Conservation (phyloP, 495 filamentous ascomycete genomes). For the Hyaloscypha bicolor region DNA sequence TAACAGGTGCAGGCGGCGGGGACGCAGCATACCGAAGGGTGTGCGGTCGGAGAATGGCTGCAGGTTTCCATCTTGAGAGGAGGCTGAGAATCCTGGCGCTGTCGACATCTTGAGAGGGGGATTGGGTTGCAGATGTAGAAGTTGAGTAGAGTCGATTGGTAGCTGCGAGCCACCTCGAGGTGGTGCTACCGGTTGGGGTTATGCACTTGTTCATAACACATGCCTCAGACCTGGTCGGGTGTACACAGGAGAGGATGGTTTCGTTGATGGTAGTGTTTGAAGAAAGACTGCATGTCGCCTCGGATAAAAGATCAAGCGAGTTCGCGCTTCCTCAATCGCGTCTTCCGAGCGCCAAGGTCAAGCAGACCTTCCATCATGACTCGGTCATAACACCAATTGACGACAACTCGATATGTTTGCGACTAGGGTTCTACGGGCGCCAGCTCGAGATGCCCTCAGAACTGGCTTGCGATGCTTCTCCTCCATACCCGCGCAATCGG, state of each 20-base stretch:
- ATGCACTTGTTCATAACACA: slow-evolving; percentile 30
- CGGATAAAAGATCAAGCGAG: slow-evolving; percentile 1
- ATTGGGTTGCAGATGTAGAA: not conserved
- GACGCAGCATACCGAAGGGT: not conserved
- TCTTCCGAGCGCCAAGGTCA: not conserved
- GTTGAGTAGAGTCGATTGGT: not conserved
- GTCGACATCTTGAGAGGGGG: not conserved
- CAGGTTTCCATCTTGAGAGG: not conserved
- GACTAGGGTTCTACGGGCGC: slow-evolving; percentile 19
- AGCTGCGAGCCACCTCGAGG: slow-evolving; percentile 7
- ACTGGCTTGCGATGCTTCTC: slow-evolving; percentile 14
- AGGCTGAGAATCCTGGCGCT: not conserved
- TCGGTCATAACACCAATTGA: not conserved
- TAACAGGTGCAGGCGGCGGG: not conserved
- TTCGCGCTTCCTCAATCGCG: slow-evolving; percentile 8
- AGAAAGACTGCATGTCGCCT: not conserved
- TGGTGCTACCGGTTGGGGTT: slow-evolving; percentile 20
- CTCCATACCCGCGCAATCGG: slow-evolving; percentile 14
- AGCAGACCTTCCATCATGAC: not conserved
- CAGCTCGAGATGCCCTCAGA: slow-evolving; percentile 21
- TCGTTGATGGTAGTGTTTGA: slow-evolving; percentile 7
- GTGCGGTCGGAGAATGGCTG: not conserved
- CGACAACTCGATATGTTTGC: slow-evolving; percentile 21
- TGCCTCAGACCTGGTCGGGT: not conserved
- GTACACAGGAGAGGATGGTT: not conserved